Percentiles rank a stretch among this genome's conserved stretches.
Conservation (phyloP, 148 eudicot species). For the Oxyria digyna region DNA sequence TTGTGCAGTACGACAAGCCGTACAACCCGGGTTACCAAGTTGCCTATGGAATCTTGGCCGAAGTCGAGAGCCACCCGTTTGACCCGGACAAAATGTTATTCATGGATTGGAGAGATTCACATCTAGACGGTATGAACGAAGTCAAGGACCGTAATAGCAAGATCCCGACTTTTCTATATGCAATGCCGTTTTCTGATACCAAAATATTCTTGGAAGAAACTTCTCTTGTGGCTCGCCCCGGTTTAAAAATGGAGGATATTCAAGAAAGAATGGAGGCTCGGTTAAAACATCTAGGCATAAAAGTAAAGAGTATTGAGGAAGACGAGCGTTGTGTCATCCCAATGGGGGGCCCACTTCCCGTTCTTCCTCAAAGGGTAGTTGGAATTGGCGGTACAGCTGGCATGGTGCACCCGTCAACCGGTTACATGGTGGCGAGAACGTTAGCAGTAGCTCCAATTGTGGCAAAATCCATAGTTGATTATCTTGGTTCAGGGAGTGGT, state of each 20-base stretch:
- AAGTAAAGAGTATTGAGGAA: conserved; percentile 78
- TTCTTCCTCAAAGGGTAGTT: conserved; percentile 82
- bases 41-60: conserved; percentile 93
- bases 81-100: conserved; percentile 91
- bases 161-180: conserved; percentile 87
- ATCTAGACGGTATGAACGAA: conserved; percentile 38
- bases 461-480: conserved; percentile 64
- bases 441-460: conserved; percentile 95
- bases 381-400: conserved; percentile 99
- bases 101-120: conserved; percentile 99
- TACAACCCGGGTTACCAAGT: conserved; percentile 97
- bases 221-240: conserved; percentile 95
- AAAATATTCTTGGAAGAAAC: conserved; percentile 93
- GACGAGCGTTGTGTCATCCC: conserved; percentile 93
- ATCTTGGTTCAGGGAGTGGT: conserved; percentile 37
- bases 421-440: conserved; percentile 97
- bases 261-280: conserved; percentile 93
- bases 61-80: conserved; percentile 91
- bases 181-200: conserved; percentile 84
- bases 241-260: conserved; percentile 63
- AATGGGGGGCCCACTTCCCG: conserved; percentile 96
- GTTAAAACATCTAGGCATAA: conserved; percentile 71
- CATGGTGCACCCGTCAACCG: conserved; percentile 99
- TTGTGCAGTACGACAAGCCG: conserved; percentile 88
- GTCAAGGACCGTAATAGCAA: conserved; percentile 59